Conservation (phyloP, 768 basidiomycete species). For the Boletus huronensis region DNA sequence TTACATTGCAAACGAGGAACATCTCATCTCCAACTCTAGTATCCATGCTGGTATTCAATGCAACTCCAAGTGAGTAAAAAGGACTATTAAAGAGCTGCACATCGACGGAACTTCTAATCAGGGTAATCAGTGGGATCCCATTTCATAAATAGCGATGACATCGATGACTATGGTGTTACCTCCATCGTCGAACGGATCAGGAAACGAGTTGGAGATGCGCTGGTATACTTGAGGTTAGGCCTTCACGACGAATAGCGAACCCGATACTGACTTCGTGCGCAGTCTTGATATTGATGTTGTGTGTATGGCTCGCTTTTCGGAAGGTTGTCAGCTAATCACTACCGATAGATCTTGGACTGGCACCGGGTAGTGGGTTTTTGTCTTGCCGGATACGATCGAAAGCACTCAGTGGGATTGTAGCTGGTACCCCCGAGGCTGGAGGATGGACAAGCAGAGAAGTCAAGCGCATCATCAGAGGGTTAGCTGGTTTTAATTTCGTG, state of each 20-base stretch:
- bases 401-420: constrained; percentile 33
- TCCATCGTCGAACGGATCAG: constrained; percentile 72
- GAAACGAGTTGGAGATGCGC: constrained; percentile 64
- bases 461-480: constrained; percentile 75
- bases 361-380: constrained; percentile 64
- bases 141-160: constrained; percentile 74
- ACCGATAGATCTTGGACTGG: constrained; percentile 64
- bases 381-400: neutral
- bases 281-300: constrained; percentile 86
- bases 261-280: neutral
- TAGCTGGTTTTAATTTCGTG: constrained; percentile 79
- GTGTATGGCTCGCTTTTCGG: neutral
- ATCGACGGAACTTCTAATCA: constrained; percentile 1
- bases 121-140: constrained; percentile 68
- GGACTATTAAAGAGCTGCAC: neutral
- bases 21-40: constrained; percentile 66
- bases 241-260: neutral
- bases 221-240: constrained; percentile 67
- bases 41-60: constrained; percentile 87
- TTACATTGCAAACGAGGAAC: constrained; percentile 72
- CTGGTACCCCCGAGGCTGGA: constrained; percentile 81
- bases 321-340: neutral
- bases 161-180: constrained; percentile 73
- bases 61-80: constrained; percentile 52
- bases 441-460: constrained; percentile 84